Base-by-base conservation (phyloP, 2,329 filamentous ascomycete genomes). In the Colletotrichum graminicola region DNA sequence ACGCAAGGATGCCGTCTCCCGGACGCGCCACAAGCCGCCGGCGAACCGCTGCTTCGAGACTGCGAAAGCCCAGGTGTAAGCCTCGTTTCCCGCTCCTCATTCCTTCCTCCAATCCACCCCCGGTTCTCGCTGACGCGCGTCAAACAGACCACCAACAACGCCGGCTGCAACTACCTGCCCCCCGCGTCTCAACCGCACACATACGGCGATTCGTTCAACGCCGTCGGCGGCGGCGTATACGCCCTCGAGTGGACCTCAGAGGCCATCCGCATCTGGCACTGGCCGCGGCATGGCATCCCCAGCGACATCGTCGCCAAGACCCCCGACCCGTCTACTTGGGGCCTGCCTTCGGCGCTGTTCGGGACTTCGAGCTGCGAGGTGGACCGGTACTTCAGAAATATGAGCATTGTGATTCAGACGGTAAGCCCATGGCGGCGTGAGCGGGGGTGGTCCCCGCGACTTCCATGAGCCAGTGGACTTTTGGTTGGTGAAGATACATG, bases 181-280 rank as follows among this genome's bases (percentile, higher is more conserved):
- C 79, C 83, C 0, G 55, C 75, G 69, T 80, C 76, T 47, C 84
- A 87, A 39, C 84, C 83, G 0, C 76, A 81, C 1, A 82, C 84
- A 5, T 92, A 90, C 73, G 91, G 91, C 1, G 85, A 89, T 64
- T 84, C 85, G 0, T 94, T 94, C 83, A 94, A 94, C 78, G 84
- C 84, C 12, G 87, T 79, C 45, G 84, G 86, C 1, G 91, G 92
- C n/a, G 91, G 91, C 36, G 86, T 93, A 3, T 93, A 92, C 75
- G 91, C 90, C 7, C 87, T 92, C 75, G 85, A 92, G 76, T 96
- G 93, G 93, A 91, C 91, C 61, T 82, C 84, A 12, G 81, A 88
- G 1, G 87, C 86, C 67, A 92, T 97, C 78, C 90, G 87, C 67
- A 85, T 96, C 73, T 97, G 91, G 90, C 93, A 93, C 83, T 97